phyloP scores from a whole-genome alignment of 129 eudicot genomes.

The Apium graveolens region DNA sequence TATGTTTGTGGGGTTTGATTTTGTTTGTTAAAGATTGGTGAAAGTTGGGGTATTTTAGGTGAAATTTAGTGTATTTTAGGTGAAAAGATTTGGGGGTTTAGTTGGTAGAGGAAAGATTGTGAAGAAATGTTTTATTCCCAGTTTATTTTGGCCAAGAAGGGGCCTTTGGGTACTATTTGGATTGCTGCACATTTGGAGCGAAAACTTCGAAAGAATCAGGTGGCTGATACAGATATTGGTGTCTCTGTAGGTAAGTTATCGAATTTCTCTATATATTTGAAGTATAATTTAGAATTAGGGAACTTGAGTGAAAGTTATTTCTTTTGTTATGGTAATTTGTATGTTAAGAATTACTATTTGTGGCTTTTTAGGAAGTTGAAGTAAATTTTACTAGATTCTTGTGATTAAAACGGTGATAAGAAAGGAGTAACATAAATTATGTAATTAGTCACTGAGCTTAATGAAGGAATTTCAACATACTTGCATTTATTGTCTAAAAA shows the following conservation, averaged over 20 bases:
- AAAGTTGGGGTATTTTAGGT: constrained; percentile 14
- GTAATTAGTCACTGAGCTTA: neutral
- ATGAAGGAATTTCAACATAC: neutral
- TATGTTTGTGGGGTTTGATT: neutral
- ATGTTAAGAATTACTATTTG: neutral
- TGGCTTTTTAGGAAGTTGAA: neutral
- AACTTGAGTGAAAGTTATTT: neutral
- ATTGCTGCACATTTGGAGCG: constrained; percentile 95
- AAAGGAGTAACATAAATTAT: neutral
- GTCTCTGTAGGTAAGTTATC: constrained; percentile 68
- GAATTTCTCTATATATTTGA: neutral
- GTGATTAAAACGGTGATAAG: neutral
- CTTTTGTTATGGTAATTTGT: neutral
- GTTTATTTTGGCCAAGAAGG: constrained; percentile 91
- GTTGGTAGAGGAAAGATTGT: constrained; percentile 2
- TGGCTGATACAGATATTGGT: constrained; percentile 94
- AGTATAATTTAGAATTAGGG: neutral
- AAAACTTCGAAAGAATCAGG: constrained; percentile 91
- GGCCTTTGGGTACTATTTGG: constrained; percentile 95
- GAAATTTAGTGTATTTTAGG: constrained; percentile 14
- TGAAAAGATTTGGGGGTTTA: constrained; percentile 5
- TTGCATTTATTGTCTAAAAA: neutral
- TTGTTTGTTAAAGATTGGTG: constrained; percentile 5
- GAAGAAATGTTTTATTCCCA: constrained; percentile 80
- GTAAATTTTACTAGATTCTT: neutral